These are phyloP conservation scores for Wickerhamomyces sp. DNA, from an alignment of 1,139 yeast genomes.

Conservation along the genomic window DNA sequence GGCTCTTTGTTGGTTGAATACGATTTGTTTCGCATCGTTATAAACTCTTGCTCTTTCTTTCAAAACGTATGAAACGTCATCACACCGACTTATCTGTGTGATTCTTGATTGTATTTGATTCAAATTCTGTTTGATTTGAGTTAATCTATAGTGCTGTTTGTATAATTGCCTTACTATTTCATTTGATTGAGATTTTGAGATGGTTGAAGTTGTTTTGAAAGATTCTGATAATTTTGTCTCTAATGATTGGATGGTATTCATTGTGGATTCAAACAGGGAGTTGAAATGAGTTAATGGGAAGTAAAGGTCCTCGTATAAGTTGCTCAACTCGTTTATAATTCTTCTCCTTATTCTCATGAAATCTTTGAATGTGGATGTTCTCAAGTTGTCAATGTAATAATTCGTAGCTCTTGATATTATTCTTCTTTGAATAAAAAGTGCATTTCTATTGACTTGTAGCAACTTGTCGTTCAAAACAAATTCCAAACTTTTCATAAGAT, in stretches of 20 bases:
- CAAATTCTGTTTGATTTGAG: slow-evolving; percentile 12
- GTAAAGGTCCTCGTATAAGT: slow-evolving; percentile 2
- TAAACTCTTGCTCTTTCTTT: slow-evolving; percentile 24
- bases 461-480: slow-evolving; percentile 16
- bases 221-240: not conserved
- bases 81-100: slow-evolving; percentile 9
- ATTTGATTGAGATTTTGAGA: slow-evolving; percentile 5
- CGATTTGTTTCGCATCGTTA: slow-evolving; percentile 21
- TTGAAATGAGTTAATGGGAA: slow-evolving; percentile 2
- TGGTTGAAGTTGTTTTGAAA: not conserved
- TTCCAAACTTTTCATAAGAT: slow-evolving; percentile 7
- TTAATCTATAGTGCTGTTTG: slow-evolving; percentile 4
- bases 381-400: slow-evolving; percentile 17
- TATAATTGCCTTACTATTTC: slow-evolving; percentile 3
- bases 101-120: slow-evolving; percentile 10
- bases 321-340: slow-evolving; percentile 4
- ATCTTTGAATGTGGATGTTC: slow-evolving; percentile 13
- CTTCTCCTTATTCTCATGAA: slow-evolving; percentile 14
- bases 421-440: slow-evolving; percentile 15
- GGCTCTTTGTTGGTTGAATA: slow-evolving; percentile 9
- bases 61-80: slow-evolving; percentile 21
- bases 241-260: not conserved
- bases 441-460: slow-evolving; percentile 17
- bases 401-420: slow-evolving; percentile 13
- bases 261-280: not conserved